Conservation (phyloP, 495 filamentous ascomycete genomes). For the Cercophora newfieldiana region DNA sequence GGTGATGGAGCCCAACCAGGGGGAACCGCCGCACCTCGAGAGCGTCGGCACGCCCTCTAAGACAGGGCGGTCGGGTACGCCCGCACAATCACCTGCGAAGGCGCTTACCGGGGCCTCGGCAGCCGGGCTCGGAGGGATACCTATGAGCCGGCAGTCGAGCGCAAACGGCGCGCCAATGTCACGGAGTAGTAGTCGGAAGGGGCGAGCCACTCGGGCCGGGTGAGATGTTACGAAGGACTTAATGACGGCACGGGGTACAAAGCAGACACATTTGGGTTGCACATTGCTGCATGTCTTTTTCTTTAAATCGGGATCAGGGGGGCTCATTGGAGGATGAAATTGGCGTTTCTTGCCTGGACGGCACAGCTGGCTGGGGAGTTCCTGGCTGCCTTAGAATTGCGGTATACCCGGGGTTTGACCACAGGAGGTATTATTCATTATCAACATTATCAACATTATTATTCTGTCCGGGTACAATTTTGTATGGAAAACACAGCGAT, state of each 20-base stretch:
- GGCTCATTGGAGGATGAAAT: background rate
- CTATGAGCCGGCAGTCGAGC: constrained; percentile 54
- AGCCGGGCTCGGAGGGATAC: constrained; percentile 32
- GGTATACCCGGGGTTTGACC: constrained; percentile 9
- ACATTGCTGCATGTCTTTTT: background rate
- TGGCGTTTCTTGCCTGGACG: background rate
- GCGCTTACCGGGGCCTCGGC: constrained; percentile 18
- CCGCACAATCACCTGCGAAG: constrained; percentile 31
- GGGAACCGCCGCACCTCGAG: constrained; percentile 20
- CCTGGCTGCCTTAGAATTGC: background rate
- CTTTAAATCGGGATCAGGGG: background rate
- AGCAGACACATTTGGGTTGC: constrained; percentile 2
- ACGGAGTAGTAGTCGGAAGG: constrained; percentile 42
- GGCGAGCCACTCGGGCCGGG: constrained; percentile 31
- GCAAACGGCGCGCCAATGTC: constrained; percentile 53
- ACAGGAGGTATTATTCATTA: background rate
- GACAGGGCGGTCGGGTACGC: constrained; percentile 30
- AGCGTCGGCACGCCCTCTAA: constrained; percentile 29
- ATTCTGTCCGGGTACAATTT: background rate
- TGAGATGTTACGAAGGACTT: constrained; percentile 5
- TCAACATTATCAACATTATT: background rate
- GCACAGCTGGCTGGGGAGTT: background rate
- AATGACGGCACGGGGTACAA: background rate
- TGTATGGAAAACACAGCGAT: background rate
- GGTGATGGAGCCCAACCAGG: constrained; percentile 28